phyloP scores from a whole-genome alignment of 2,329 filamentous ascomycete genomes.

The Fusarium sp. region DNA sequence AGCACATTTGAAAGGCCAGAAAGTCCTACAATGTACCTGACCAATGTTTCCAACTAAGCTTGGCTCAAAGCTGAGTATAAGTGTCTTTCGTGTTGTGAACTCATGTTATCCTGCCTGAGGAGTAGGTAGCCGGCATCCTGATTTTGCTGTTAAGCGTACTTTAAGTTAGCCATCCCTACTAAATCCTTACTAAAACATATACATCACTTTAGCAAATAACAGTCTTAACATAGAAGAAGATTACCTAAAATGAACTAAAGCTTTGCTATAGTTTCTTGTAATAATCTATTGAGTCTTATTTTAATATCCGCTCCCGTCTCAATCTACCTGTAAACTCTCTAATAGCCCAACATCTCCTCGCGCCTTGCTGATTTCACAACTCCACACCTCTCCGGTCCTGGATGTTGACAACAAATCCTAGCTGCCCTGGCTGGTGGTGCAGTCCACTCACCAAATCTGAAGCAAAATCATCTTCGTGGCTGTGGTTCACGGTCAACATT shows the following conservation, averaged over 20 bases:
- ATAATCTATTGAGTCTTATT: accelerated
- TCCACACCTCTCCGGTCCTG: background rate
- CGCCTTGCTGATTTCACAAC: background rate
- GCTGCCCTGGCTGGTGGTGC: background rate
- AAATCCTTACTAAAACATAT: background rate
- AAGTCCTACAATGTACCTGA: background rate
- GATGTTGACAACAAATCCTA: background rate
- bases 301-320: background rate
- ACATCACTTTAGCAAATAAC: background rate
- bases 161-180: background rate
- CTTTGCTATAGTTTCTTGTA: no score
- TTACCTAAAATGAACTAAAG: no score
- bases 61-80: background rate
- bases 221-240: background rate
- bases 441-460: background rate
- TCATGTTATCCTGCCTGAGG: background rate
- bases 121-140: no score
- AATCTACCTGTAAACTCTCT: background rate
- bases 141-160: no score
- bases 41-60: background rate
- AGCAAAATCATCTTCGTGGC: background rate
- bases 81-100: background rate
- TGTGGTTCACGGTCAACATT: background rate
- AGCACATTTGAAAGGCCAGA: background rate
- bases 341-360: background rate